Evolutionary conservation across 2,329 filamentous ascomycete genomes (phyloP), one percentile per base, ranked within the genome.

Genomic region (Cytospora schulzeri): DNA sequence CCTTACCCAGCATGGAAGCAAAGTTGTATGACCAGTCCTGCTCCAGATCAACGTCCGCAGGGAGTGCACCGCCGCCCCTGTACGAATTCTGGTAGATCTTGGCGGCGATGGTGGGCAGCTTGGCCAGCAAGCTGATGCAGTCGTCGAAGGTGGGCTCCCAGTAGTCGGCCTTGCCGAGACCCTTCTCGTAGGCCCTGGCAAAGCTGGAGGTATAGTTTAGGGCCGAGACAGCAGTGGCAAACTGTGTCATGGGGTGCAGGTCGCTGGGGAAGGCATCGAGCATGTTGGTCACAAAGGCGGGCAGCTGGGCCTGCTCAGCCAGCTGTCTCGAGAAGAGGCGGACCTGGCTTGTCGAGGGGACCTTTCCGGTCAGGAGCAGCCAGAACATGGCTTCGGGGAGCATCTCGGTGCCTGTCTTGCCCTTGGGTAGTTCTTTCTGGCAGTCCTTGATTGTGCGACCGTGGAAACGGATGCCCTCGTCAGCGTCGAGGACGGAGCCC

Each of bases 1-100:
- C 87, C 81, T 96, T 97, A 74, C 94, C 94, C 61, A 98, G 86
- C 88, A 98, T 93, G 69, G 93, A 91, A 54, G 95, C 95, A 74
- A 97, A 99, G 85, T 99, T 99, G 84, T 97, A 96, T 0, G 93
- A 90, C 95, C 95, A 99, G 79, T 99, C 95, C 80, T 97, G 92
- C 70, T 90, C 85, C 64, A 87, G 78, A 72, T 99, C 93, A 57
- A 96, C 82, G 76, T 91, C 81, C 71, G 89, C 86, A 11, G 92
- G 88, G 68, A 97, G 83, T 69, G 91, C 81, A 73, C 90, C 88
- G 64, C 84, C 85, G 76, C 93, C 87, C 71, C 86, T 82, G 85
- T 95, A 91, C 68, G 92, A 83, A 77, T 95, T 95, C 74, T 97
- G 92, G 84, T 99, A 97, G 74, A 99, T 97, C 79, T 97, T 96